These are phyloP conservation scores for Magnolia sinica DNA, from an alignment of 164 flowering plant genomes.

Conservation along the genomic window DNA sequence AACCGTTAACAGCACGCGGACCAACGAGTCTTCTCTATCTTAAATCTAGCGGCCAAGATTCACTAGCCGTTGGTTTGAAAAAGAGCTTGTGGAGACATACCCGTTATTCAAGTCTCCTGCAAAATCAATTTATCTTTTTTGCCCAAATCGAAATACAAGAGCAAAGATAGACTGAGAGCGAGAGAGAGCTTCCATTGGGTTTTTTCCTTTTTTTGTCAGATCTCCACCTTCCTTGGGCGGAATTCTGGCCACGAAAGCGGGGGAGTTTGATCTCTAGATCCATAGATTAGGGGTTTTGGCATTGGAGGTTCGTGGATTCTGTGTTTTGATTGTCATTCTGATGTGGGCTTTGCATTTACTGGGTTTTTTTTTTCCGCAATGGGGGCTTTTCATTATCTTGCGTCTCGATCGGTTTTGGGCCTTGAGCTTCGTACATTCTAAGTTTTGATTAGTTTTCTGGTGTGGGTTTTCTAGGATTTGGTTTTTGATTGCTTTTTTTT, in stretches of 20 bases:
- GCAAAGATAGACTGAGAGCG: conserved; percentile 7
- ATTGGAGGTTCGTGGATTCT: neutral
- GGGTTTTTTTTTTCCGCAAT: neutral
- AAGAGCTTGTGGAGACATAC: conserved; percentile 38
- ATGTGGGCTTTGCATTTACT: neutral
- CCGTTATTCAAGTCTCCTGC: conserved; percentile 41
- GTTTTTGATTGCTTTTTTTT: neutral
- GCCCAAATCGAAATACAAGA: neutral
- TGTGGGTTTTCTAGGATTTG: neutral
- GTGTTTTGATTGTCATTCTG: neutral
- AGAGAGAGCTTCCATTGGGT: conserved; percentile 18
- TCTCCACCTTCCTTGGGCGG: neutral
- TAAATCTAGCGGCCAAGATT: conserved; percentile 43
- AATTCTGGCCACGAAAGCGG: neutral
- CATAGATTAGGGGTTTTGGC: neutral
- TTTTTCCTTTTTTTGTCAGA: conserved; percentile 26
- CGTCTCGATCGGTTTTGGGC: neutral
- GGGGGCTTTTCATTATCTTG: neutral
- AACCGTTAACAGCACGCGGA: conserved; percentile 21
- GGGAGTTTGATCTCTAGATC: conserved; percentile 11
- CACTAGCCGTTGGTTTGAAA: conserved; percentile 79
- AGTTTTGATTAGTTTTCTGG: neutral
- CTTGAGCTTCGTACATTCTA: neutral
- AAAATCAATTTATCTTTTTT: neutral
- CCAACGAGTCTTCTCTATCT: conserved; percentile 38